Percentiles rank a stretch among this genome's conserved stretches.
Evolutionary conservation across 495 filamentous ascomycete species (phyloP).

Genomic region (Glarea lozoyensis): DNA sequence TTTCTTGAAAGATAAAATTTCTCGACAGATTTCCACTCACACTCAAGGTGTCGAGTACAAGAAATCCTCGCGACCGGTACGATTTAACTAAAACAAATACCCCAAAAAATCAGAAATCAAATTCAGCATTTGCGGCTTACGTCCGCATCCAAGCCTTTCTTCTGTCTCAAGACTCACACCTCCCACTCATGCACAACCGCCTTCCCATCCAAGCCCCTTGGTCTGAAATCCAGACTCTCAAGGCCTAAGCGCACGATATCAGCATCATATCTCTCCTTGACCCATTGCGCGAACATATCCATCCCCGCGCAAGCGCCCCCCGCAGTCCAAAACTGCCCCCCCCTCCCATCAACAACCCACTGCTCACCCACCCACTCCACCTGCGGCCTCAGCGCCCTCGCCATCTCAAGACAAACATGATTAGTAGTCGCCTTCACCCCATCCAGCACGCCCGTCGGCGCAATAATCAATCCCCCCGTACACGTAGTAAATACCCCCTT

Average conservation of each 20-base stretch:
- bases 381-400: slow-evolving; percentile 17
- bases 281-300: slow-evolving; percentile 31
- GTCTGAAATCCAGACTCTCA: slow-evolving; percentile 15
- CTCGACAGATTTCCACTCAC: no score
- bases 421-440: slow-evolving; percentile 26
- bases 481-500: slow-evolving; percentile 22
- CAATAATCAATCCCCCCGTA: slow-evolving; percentile 22
- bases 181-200: no score
- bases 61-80: no score
- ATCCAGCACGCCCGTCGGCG: slow-evolving; percentile 16
- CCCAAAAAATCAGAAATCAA: no score
- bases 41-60: no score
- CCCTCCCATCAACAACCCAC: slow-evolving; percentile 28
- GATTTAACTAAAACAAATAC: no score
- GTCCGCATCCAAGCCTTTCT: no score
- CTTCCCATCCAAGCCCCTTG: slow-evolving; percentile 5
- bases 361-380: slow-evolving; percentile 28
- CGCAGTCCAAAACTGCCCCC: slow-evolving; percentile 31
- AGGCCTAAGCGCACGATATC: slow-evolving; percentile 14
- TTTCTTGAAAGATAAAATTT: no score
- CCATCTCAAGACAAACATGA: slow-evolving; percentile 18
- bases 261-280: slow-evolving; percentile 23
- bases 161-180: no score
- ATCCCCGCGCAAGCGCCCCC: slow-evolving; percentile 28
- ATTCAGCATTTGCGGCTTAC: no score